A percentile compares a stretch with the other conserved stretches of the same genome.
phyloP scores from a whole-genome alignment of 345 rosid genomes.

The Eucalyptus paniculata region DNA sequence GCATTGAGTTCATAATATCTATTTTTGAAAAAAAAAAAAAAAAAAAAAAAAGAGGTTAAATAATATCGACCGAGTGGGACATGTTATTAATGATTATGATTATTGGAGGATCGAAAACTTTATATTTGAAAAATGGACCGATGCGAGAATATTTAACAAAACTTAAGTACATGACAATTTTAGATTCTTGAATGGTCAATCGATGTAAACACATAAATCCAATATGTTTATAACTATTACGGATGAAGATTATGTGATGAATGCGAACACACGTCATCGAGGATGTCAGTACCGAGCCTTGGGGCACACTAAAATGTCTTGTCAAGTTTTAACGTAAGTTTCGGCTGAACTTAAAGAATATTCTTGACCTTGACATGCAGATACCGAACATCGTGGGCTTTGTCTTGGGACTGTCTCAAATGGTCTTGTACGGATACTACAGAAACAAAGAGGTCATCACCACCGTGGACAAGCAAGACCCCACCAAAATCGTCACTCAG shows the following conservation, averaged over 20 bases:
- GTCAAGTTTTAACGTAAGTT: background rate
- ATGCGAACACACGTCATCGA: background rate
- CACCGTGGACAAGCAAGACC: background rate
- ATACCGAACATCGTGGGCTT: constrained; percentile 74
- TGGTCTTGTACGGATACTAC: constrained; percentile 50
- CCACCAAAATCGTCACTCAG: background rate
- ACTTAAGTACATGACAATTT: background rate
- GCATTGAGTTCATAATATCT: background rate
- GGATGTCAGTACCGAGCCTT: background rate
- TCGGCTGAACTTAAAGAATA: background rate
- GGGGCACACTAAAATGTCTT: background rate
- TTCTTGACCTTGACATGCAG: constrained; percentile 8
- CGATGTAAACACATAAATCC: background rate
- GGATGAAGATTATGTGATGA: background rate
- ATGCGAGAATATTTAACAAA: background rate
- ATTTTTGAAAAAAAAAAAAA: too few species aligned
- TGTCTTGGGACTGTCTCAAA: constrained; percentile 59
- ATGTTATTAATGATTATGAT: background rate
- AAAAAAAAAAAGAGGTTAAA: background rate
- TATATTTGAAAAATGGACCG: background rate
- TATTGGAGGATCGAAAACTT: background rate
- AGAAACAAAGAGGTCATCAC: constrained; percentile 9
- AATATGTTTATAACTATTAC: background rate
- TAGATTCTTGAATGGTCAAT: background rate
- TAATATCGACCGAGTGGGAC: background rate